A percentile compares a stretch with the other conserved stretches of the same genome.
Evolutionary conservation across 805 yeast genomes (phyloP).

Genomic region (Cephaloascus fragrans): DNA sequence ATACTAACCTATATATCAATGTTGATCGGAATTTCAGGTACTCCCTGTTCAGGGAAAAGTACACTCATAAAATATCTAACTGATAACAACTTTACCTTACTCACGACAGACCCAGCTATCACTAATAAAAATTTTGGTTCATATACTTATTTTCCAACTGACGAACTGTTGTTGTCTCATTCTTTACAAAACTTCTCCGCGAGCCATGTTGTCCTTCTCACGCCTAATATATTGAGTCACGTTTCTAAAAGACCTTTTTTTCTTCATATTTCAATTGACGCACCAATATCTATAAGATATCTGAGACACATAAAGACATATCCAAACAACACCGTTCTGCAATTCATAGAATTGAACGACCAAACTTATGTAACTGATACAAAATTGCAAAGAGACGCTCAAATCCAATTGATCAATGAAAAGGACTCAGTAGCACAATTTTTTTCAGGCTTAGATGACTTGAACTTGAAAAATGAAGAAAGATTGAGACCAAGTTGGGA

Average conservation of each 20-base stretch:
- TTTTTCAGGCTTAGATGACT: conserved; percentile 27
- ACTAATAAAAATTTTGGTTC: neutral
- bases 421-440: conserved; percentile 22
- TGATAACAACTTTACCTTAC: neutral
- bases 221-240: too few relatives aligned
- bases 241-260: conserved; percentile 81
- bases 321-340: conserved; percentile 25
- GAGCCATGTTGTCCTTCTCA: too few relatives aligned
- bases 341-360: conserved; percentile 53
- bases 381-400: too few relatives aligned
- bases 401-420: conserved; percentile 29
- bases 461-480: conserved; percentile 21
- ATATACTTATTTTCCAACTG: too few relatives aligned
- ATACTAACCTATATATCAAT: too few relatives aligned
- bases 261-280: conserved; percentile 68
- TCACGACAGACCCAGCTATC: neutral
- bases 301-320: conserved; percentile 16
- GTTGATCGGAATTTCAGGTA: conserved; percentile 72
- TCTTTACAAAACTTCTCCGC: conserved; percentile 2
- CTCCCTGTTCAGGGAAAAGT: conserved; percentile 55
- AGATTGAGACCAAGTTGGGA: conserved; percentile 93
- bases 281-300: conserved; percentile 48
- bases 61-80: conserved; percentile 50
- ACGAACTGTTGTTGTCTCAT: too few relatives aligned
- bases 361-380: too few relatives aligned